A percentile compares a stretch with the other conserved stretches of the same genome.
Evolutionary conservation across 352 stramenopile species (phyloP).

Genomic region (Phytopythium kandeliae): DNA sequence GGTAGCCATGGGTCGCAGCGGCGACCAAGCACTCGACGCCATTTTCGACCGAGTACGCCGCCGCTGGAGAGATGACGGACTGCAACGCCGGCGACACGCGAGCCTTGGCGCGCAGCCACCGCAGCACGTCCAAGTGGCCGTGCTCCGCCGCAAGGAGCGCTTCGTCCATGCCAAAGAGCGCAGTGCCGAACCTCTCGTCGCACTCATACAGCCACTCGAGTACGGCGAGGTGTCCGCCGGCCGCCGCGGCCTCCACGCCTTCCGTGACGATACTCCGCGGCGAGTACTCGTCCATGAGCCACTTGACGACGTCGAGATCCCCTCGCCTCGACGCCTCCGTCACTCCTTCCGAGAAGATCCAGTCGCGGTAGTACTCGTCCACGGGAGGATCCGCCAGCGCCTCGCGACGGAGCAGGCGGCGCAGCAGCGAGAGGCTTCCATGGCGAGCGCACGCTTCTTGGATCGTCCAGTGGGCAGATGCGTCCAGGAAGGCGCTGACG

Average conservation of each 20-base stretch:
- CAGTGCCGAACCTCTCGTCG: conserved; percentile 4
- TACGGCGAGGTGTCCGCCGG: conserved; percentile 58
- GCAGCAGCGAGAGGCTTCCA: neutral
- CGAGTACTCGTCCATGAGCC: conserved; percentile 49
- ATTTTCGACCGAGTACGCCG: neutral
- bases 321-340: conserved; percentile 44
- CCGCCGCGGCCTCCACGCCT: conserved; percentile 45
- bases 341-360: neutral
- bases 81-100: conserved; percentile 8
- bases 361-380: neutral
- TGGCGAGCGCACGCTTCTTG: neutral
- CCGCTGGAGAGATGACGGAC: neutral
- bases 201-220: conserved; percentile 29
- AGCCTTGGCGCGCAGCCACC: conserved; percentile 17
- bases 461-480: neutral
- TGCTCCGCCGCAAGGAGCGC: conserved; percentile 20
- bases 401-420: neutral
- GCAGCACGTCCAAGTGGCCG: conserved; percentile 15
- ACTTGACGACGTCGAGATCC: conserved; percentile 50
- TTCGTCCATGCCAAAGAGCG: conserved; percentile 13
- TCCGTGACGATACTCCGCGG: conserved; percentile 36
- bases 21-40: neutral
- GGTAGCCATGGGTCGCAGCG: neutral
- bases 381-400: neutral
- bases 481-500: neutral